Base-by-base conservation (phyloP, 2,329 filamentous ascomycete genomes). In the Tricladium varicosporioides region DNA sequence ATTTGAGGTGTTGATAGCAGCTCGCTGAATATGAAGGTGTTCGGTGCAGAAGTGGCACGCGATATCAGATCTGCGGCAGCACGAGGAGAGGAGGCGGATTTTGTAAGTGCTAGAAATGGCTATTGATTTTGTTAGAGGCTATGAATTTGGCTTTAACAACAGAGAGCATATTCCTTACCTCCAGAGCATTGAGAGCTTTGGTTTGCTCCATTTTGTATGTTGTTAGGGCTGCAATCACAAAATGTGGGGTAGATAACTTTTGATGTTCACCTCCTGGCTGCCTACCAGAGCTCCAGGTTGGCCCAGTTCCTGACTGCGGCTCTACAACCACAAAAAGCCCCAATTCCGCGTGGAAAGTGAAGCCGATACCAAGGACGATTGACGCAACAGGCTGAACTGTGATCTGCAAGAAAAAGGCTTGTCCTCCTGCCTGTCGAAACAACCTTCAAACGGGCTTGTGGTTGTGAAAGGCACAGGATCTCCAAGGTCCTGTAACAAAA, bases 21-120 rank as follows among this genome's bases (percentile, higher is more conserved):
- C 76, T 97, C 93, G 64, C 89, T 85, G 77, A 99, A 99, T 75
- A 97, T 82, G 73, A 88, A 99, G 63, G 92, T 96, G 73, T 92
- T 90, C 27, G 89, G 85, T 55, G 87, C 87, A n/a, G 91, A 92
- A 51, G 92, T 97, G 60, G 92, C 94, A 74, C 92, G 90, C 46
- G 81, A 85, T 71, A 97, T 83, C 53, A 97, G 84, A 71, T 96
- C 92, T 69, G 89, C 87, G 44, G 92, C 88, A 57, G 92, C 91
- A 65, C 89, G 87, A 43, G 91, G 87, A 10, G 92, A 91, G 5
- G 85, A 90, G 61, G 91, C 91, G 10, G 91, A 89, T 71, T 92
- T 94, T 69, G 89, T 88, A 63, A 97, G 88, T 52, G 89, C 88
- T 59, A 99, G 78, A 76, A 93, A 97, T n/a, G 92, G 92, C 80